Base-by-base conservation (phyloP, 1,139 yeast species). In the Debaryomyces fabryi region DNA sequence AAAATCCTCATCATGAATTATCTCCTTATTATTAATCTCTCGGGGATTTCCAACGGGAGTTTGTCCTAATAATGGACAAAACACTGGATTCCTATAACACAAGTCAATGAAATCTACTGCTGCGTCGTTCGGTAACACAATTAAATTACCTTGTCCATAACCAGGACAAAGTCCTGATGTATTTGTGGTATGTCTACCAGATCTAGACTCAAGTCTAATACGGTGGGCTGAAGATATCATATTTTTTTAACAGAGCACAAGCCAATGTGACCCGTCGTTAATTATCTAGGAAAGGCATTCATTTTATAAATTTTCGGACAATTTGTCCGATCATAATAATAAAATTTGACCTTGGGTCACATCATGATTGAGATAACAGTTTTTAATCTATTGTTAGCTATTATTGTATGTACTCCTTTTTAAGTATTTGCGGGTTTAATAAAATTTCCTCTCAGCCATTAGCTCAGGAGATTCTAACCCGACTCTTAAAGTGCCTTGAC, bases 1-100 rank as follows among this genome's bases (percentile, higher is more conserved):
- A 46, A 67, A 58, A 18, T 55, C 65, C 2, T 45, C 35, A 15
- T 55, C 56, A 25, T 30, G 18, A 8, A 62, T 41, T 10, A 59
- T 44, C n/a, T 42, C 30, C 9, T 45, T 27, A 39, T 56, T 54
- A 39, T 58, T 59, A 10, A 68, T 47, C 12, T 32, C 35, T 5
- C 37, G 44, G 2, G 64, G 65, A 24, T 57, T 51, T 2, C 67
- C 70, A 1, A 43, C 36, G 3, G 53, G 36, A 13, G 65, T 65
- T 27, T 44, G 53, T 2, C 60, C 64, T 3, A 68, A 43, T 27
- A 69, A 49, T 2, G 74, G 72, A 46, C 72, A 65, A 10, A 73
- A 70, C 5, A 65, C 69, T 2, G 71, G 67, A 52, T 69, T 69
- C 16, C 71, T 53, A 6, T 39, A 44, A 48, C 74, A 69, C 13